Conservation (phyloP, 805 yeast genomes). For the Cyberlindnera euphorbiiphila region DNA sequence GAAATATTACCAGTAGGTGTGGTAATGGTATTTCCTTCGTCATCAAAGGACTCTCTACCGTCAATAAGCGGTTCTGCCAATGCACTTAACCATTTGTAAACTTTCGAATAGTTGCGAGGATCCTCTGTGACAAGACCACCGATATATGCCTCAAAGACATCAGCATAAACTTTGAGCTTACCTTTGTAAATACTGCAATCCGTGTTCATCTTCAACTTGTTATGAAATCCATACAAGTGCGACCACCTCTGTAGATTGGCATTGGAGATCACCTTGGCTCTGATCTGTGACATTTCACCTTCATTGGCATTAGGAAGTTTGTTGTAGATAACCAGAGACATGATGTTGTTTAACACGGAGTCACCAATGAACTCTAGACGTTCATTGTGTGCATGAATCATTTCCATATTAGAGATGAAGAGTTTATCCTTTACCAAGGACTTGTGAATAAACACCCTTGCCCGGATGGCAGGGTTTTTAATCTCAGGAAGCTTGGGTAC, state of each 20-base stretch:
- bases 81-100: constrained; percentile 53
- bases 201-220: constrained; percentile 46
- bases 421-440: constrained; percentile 61
- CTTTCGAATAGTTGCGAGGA: constrained; percentile 40
- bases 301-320: constrained; percentile 70
- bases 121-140: constrained; percentile 75
- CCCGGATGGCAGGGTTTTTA: constrained; percentile 50
- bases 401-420: constrained; percentile 53
- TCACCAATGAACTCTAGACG: constrained; percentile 90
- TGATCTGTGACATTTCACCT: constrained; percentile 70
- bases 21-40: constrained; percentile 11
- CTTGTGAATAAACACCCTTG: constrained; percentile 77
- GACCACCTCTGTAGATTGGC: constrained; percentile 70
- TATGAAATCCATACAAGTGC: constrained; percentile 59
- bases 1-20: not conserved
- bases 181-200: constrained; percentile 48
- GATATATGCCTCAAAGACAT: constrained; percentile 89
- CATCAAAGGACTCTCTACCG: constrained; percentile 4
- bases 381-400: constrained; percentile 70
- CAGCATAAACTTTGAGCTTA: constrained; percentile 73
- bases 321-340: constrained; percentile 63
- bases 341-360: constrained; percentile 69
- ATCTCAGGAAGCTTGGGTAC: constrained; percentile 75
- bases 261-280: constrained; percentile 72
- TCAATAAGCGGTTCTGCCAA: constrained; percentile 43